A percentile compares a stretch with the other conserved stretches of the same genome.
Evolutionary conservation across 2,329 filamentous ascomycete genomes (phyloP).

Genomic region (Ophiocordyceps camponoti-saundersi): DNA sequence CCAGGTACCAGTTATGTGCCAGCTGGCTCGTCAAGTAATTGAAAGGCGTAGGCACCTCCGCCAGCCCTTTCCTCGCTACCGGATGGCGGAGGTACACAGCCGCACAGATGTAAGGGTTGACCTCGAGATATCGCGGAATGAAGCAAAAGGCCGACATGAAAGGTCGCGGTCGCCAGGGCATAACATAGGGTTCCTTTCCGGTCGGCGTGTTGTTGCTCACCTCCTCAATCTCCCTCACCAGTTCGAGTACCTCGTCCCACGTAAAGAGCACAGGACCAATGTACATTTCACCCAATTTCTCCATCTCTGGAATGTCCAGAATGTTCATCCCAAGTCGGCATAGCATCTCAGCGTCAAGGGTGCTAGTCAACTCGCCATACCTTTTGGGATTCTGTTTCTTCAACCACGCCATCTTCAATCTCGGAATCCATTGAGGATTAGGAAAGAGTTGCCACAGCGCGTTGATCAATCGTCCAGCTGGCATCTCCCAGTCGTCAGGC

Average conservation of each 20-base stretch:
- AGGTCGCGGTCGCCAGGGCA: conserved; percentile 73
- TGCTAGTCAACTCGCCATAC: not conserved
- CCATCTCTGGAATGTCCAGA: not conserved
- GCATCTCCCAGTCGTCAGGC: not conserved
- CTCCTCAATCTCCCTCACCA: conserved; percentile 39
- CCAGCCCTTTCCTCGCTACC: conserved; percentile 63
- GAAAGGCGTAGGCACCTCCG: conserved; percentile 79
- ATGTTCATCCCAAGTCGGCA: not conserved
- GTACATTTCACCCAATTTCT: conserved; percentile 5
- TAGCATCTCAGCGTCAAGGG: not conserved
- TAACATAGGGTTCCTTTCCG: conserved; percentile 64
- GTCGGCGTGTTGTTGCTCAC: conserved; percentile 65
- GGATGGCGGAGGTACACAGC: conserved; percentile 92
- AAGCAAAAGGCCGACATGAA: conserved; percentile 91
- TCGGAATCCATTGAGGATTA: not conserved
- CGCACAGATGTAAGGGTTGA: conserved; percentile 92
- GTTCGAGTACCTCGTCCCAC: conserved; percentile 32
- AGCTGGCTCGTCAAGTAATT: conserved; percentile 51
- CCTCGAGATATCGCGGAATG: conserved; percentile 87
- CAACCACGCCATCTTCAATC: not conserved
- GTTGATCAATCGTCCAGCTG: not conserved
- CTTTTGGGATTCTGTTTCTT: not conserved
- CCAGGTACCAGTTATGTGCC: conserved; percentile 88
- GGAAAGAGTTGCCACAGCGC: not conserved
- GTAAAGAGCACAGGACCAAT: conserved; percentile 14